phyloP scores from a whole-genome alignment of 441 rosid genomes.

The Metrosideros polymorpha region DNA sequence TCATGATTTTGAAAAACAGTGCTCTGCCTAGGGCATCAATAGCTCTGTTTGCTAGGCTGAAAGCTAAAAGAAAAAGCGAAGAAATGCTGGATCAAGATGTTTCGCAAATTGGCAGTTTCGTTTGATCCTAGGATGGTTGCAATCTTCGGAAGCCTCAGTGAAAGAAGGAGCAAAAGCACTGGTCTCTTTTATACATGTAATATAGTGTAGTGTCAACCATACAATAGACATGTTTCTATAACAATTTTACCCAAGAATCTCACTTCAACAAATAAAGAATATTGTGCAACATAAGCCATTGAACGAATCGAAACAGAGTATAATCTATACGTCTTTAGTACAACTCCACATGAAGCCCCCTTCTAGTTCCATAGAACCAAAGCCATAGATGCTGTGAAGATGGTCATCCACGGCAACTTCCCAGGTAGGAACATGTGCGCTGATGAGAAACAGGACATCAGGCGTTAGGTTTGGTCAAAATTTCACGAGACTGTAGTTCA shows the following conservation, averaged over 20 bases:
- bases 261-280: neutral
- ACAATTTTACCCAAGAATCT: constrained; percentile 10
- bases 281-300: neutral
- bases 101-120: neutral
- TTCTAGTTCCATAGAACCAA: constrained; percentile 26
- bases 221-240: neutral
- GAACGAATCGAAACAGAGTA: neutral
- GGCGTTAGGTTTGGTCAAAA: neutral
- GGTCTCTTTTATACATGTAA: neutral
- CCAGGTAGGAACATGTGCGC: constrained; percentile 28
- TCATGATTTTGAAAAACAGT: neutral
- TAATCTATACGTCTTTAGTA: neutral
- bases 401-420: constrained; percentile 24
- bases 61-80: neutral
- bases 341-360: neutral
- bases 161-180: neutral
- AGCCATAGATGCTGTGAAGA: constrained; percentile 14
- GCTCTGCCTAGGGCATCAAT: neutral
- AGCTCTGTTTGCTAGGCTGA: neutral
- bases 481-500: neutral
- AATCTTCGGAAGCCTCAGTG: neutral
- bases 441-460: constrained; percentile 11
- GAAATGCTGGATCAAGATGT: neutral
- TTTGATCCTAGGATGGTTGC: neutral
- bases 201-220: neutral